Percentiles rank a stretch among this genome's conserved stretches.
Conservation (phyloP, 2,329 filamentous ascomycete species). For the Chalara sp. region DNA sequence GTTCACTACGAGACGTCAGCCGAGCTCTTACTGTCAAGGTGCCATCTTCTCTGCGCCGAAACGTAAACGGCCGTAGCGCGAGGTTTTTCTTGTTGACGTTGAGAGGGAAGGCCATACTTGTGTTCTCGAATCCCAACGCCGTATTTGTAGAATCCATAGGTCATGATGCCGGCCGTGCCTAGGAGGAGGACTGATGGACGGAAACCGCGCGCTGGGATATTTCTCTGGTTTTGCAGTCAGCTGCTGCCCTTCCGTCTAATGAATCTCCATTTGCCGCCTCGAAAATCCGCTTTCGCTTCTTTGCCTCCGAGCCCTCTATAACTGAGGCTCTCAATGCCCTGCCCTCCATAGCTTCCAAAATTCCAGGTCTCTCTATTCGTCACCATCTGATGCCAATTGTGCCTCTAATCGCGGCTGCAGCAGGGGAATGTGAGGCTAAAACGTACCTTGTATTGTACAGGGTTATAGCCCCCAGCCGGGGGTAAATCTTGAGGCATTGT, state of each 20-base stretch:
- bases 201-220: conserved; percentile 87
- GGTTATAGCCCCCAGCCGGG: conserved; percentile 86
- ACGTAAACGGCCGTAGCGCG: not conserved
- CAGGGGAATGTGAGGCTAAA: not conserved
- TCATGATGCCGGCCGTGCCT: conserved; percentile 71
- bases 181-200: conserved; percentile 72
- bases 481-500: conserved; percentile 98
- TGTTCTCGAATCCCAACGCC: conserved; percentile 81
- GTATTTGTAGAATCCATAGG: conserved; percentile 84
- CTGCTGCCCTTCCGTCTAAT: too few species aligned
- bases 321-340: too few species aligned
- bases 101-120: conserved; percentile 57
- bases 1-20: conserved; percentile 56
- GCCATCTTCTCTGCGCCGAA: not conserved
- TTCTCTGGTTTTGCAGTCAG: conserved; percentile 52
- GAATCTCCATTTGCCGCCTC: too few species aligned
- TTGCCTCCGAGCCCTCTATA: too few species aligned
- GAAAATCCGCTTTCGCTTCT: too few species aligned
- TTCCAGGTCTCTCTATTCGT: too few species aligned
- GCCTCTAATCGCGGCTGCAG: too few species aligned
- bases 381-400: too few species aligned
- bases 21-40: not conserved
- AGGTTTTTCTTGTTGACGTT: not conserved
- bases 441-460: conserved; percentile 92
- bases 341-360: too few species aligned